Evolutionary conservation across 2,329 filamentous ascomycete genomes (phyloP), one percentile per base, ranked within the genome.

Genomic region (Cercospora zeina): DNA sequence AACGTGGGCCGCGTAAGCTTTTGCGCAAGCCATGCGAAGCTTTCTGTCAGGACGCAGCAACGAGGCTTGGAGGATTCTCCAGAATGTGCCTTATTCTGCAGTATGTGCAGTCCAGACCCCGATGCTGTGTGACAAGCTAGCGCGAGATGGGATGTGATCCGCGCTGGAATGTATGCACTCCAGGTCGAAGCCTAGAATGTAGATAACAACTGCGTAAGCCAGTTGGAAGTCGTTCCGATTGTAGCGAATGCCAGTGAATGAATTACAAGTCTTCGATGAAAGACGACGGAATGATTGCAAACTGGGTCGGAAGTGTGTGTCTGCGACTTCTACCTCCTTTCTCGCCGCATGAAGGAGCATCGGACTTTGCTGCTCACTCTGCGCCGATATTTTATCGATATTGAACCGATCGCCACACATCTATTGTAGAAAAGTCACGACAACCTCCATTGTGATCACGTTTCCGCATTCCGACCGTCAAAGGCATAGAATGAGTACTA

Each of bases 1-100:
- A 51, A 27, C 42, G 49, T 21, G 19, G 31, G 58, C 58, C 58
- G 58, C 58, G 58, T 61, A 61, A 61, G 58, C 50, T 61, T 57
- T 59, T 39, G 56, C 31, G 31, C 33, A 59, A 59, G 56, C 45
- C 33, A 34, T 57, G 19, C 54, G 39, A 31, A 56, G 19, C 21
- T 37, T 58, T 49, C 3, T 33, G 9, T 51, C 14, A 58, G 10
- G 4, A 11, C 30, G 16, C 33, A 14, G 33, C 14, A 13, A 33
- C 16, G 19, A 3, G 19, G 9, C 36, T 13, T 9, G 3, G 11
- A 39, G 24, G 24, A 19, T 19, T 19, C 9, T 45, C 21, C 19
- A 45, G 42, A 47, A 27, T 47, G 21, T 47, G 42, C 14, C 19
- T 21, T 27, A 21, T 24, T 5, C 4, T 14, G 27, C 27, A 34